A percentile compares a stretch with the other conserved stretches of the same genome.
phyloP scores from a whole-genome alignment of 352 stramenopile genomes.

The Phytopythium helicoides region DNA sequence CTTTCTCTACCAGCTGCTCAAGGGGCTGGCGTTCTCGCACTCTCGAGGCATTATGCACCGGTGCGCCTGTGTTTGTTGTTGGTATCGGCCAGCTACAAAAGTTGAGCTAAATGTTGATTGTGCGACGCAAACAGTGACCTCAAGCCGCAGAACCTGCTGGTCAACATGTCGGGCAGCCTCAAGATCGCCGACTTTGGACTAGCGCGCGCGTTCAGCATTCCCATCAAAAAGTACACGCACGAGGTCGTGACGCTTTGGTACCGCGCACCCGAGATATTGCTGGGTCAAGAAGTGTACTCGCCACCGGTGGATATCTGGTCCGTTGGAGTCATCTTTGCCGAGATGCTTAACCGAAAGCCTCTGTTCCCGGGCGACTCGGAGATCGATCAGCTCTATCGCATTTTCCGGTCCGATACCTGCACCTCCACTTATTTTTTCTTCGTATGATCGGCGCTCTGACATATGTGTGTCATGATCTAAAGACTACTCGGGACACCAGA shows the following conservation, averaged over 20 bases:
- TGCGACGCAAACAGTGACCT: conserved; percentile 77
- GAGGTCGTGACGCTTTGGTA: conserved; percentile 99
- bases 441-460: neutral
- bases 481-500: conserved; percentile 95
- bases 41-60: conserved; percentile 87
- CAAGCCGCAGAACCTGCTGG: conserved; percentile 98
- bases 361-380: conserved; percentile 83
- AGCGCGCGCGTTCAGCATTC: conserved; percentile 95
- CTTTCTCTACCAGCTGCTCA: conserved; percentile 86
- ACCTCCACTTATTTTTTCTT: neutral
- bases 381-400: conserved; percentile 87
- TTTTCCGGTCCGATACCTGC: conserved; percentile 54
- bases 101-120: neutral
- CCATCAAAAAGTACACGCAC: conserved; percentile 97
- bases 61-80: conserved; percentile 23
- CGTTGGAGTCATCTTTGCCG: conserved; percentile 83
- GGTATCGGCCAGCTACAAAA: no score
- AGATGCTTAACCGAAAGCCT: conserved; percentile 83
- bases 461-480: neutral
- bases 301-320: conserved; percentile 88
- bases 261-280: conserved; percentile 96
- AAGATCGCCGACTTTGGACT: conserved; percentile 99
- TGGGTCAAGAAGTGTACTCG: conserved; percentile 91
- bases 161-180: conserved; percentile 91
- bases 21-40: conserved; percentile 87